Evolutionary conservation across 1,139 yeast species (phyloP).

Genomic region (Geotrichum phurueaensis): DNA sequence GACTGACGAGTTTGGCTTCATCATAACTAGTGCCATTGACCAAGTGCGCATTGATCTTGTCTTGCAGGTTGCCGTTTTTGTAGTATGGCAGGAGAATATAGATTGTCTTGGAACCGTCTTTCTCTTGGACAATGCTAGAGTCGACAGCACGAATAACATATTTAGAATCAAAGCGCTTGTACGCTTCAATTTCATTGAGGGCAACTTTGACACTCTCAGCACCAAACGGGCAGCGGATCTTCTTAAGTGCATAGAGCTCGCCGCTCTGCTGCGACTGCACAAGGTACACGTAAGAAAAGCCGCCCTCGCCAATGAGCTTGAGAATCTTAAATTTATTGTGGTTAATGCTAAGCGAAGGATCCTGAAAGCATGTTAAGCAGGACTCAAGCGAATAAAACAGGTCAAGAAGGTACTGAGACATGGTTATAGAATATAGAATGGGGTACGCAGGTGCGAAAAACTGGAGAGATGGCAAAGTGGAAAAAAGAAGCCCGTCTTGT

Average conservation of each 20-base stretch:
- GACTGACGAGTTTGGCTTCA: constrained; percentile 55
- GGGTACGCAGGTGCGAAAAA: neutral
- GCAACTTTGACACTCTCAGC: constrained; percentile 67
- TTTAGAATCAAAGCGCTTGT: constrained; percentile 63
- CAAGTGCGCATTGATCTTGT: constrained; percentile 58
- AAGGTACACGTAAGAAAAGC: constrained; percentile 81
- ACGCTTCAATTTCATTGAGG: constrained; percentile 67
- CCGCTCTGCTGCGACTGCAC: constrained; percentile 47
- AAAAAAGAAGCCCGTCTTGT: neutral
- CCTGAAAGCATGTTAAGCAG: constrained; percentile 37
- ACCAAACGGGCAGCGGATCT: constrained; percentile 84
- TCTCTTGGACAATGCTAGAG: constrained; percentile 62
- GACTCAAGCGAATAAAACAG: constrained; percentile 31
- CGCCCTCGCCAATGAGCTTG: constrained; percentile 79
- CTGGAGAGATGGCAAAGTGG: neutral
- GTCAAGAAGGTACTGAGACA: constrained; percentile 24
- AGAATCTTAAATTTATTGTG: constrained; percentile 43
- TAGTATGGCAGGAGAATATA: constrained; percentile 76
- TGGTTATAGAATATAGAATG: neutral
- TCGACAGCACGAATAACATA: constrained; percentile 66
- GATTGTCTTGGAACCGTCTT: constrained; percentile 73
- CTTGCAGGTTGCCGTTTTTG: constrained; percentile 68
- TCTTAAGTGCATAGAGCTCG: constrained; percentile 66
- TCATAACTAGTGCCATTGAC: constrained; percentile 49
- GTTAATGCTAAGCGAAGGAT: constrained; percentile 36